Base-by-base conservation (phyloP, 768 basidiomycete genomes). In the Rhodocollybia butyracea region DNA sequence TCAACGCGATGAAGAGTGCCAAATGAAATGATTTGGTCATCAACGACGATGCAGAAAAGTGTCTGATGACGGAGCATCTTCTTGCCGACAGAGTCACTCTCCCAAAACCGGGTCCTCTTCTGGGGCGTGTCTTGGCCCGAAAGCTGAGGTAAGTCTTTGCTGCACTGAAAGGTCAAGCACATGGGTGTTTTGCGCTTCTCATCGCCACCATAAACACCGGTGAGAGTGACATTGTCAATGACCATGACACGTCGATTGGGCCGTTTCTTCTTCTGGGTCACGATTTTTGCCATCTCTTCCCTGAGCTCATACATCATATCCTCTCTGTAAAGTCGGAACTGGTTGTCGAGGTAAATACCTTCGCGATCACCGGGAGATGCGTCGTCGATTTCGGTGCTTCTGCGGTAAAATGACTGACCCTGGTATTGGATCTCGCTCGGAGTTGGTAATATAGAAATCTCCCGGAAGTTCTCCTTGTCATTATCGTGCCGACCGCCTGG, bases 401-500 rank as follows among this genome's bases (percentile, higher is more conserved):
- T 72, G 3, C 82, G 76, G 17, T 85, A 60, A 57, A 83, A 87
- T 0, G 86, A 71, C 1, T 50, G 57, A 31, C 77, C 74, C 3
- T 58, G 65, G 32, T 69, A 85, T 1, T 56, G 57, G 3, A 86
- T 64, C 63, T 89, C 87, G 39, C 81, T 78, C 0, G 82, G 75
- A 5, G 84, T 84, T 1, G 87, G 87, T 5, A 85, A 67, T 40
- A 89, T 83, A n/a, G 80, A 66, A 21, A 88, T 84, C 8, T 78
- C 57, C 5, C 80, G 79, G 58, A 85, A 88, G 51, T 86, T 76
- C 13, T 66, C 67, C 45, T 81, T 81, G 63, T 89, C 86, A 50
- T 89, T 88, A 60, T 87, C 85, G 54, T 88, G 87, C 3, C 87
- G 74, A 3, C 86, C 86, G 0, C 87, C 87, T 1, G 86, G 81